Evolutionary conservation across 2,329 filamentous ascomycete genomes (phyloP), one percentile per base, ranked within the genome.

Genomic region (Pleomassaria siparia): DNA sequence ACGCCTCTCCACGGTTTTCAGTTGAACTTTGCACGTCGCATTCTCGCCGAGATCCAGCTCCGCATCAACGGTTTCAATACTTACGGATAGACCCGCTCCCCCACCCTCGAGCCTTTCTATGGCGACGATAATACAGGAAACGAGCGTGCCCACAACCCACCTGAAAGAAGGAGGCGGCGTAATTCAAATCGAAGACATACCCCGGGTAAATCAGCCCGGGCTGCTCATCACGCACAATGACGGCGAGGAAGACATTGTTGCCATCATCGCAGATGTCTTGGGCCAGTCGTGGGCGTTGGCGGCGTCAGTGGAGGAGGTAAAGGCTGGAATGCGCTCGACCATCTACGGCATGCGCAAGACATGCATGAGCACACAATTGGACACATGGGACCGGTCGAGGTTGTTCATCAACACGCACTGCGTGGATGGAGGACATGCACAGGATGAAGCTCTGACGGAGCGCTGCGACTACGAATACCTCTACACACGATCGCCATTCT

Each of bases 381-480:
- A 78, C 28, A 69, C 74, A n/a, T 80, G 84, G 58, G 78, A 74
- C 51, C 71, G 76, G 12, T 76, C 84, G 26, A 75, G 89, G 36
- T 80, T 90, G 40, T 74, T 85, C 47, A 86, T 94, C 65, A 87
- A 91, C 66, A 84, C 87, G 20, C 87, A 92, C 67, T 89, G 86
- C 64, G 83, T 90, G 53, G 83, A 85, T 59, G 76, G 84, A 46
- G 84, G 58, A 3, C 47, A 67, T 30, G 83, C 84, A 15, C 83
- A 85, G n/a, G 83, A 89, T 56, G 67, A 80, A 30, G 69, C 76
- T 37, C 78, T 91, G 20, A 89, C 85, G 13, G 75, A 81, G 21
- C 71, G 80, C 47, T 91, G 87, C 73, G 88, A 94, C 72, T 94
- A 92, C 72, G 89, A 95, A 67, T 94, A 92, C 58, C 78, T 95